Base-by-base conservation (phyloP, 2,329 filamentous ascomycete species). In the Diaporthe vexans region DNA sequence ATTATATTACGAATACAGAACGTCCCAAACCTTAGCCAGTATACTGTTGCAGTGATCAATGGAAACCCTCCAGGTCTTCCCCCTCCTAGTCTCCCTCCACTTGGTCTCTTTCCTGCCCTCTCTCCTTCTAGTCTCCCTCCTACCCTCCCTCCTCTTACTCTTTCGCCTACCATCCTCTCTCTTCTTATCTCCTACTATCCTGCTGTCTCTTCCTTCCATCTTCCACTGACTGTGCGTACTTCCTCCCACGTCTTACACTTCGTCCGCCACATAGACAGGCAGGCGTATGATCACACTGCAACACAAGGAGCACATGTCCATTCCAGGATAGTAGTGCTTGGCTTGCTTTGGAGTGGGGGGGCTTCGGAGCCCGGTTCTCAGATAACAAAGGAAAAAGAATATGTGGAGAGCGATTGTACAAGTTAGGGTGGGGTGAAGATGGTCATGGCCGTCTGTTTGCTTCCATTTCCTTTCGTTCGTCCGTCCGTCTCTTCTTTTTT, bases 1-100 rank as follows among this genome's bases (percentile, higher is more conserved):
- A 76, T 76, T 73, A 65, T 65, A 74, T 73, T 70, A 75, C 40
- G 70, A 72, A 72, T 72, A 58, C 56, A 46, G 71, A 73, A 73
- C 74, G 71, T 75, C 70, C 74, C 70, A 72, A 75, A 59, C 63
- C 69, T 70, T 69, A 57, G 57, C 71, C 65, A 70, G 71, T 65
- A 58, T 65, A 58, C 48, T 37, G 71, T 57, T 57, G 63, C 67
- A 57, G 72, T 56, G 58, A 67, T 65, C 51, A 21, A 59, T 68
- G 26, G 40, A 21, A 21, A 40, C 40, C 15, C 40, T 43, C 13
- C 40, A 10, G 11, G 13, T 17, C 40, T 4, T 4, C 15, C 40
- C 40, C 13, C 10, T 37, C 10, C 37, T 13, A 11, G 37, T 37
- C 11, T 13, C 37, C 37, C 11, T 13, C 37, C 37, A 13, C 37